These are phyloP conservation scores for Debaryomyces singareniensis DNA, from an alignment of 1,139 yeast genomes.

Conservation along the genomic window DNA sequence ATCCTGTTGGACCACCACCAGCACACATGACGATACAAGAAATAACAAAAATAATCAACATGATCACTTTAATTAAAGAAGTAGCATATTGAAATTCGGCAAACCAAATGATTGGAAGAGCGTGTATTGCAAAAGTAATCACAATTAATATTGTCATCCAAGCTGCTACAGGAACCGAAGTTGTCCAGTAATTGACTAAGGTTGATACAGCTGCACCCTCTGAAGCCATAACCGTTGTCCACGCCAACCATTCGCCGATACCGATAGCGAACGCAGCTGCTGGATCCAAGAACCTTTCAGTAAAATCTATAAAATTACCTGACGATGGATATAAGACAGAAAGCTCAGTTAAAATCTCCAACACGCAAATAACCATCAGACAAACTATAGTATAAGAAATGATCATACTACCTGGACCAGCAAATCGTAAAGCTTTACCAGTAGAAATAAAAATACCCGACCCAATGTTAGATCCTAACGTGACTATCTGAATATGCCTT, in stretches of 20 bases:
- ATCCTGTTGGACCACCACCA: constrained; percentile 38
- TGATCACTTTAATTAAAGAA: constrained; percentile 36
- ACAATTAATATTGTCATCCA: constrained; percentile 40
- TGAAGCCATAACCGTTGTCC: constrained; percentile 64
- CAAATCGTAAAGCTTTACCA: constrained; percentile 19
- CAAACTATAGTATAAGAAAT: constrained; percentile 56
- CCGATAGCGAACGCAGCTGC: constrained; percentile 77
- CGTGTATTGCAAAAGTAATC: constrained; percentile 29
- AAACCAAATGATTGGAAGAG: constrained; percentile 41
- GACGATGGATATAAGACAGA: constrained; percentile 55
- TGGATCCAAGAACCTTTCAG: constrained; percentile 59
- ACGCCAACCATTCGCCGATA: constrained; percentile 80
- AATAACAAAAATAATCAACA: constrained; percentile 38
- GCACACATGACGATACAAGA: constrained; percentile 33
- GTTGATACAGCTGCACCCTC: constrained; percentile 30
- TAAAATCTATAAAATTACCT: constrained; percentile 47
- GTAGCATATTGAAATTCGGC: constrained; percentile 41
- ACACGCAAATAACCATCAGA: constrained; percentile 46
- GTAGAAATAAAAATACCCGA: constrained; percentile 19
- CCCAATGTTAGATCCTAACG: constrained; percentile 21
- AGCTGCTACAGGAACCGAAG: constrained; percentile 30
- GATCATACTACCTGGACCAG: constrained; percentile 57
- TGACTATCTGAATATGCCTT: constrained; percentile 16
- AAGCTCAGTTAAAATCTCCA: constrained; percentile 60
- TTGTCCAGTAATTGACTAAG: constrained; percentile 38